phyloP scores from a whole-genome alignment of 2,329 filamentous ascomycete species.

The Anthostomella pinea region DNA sequence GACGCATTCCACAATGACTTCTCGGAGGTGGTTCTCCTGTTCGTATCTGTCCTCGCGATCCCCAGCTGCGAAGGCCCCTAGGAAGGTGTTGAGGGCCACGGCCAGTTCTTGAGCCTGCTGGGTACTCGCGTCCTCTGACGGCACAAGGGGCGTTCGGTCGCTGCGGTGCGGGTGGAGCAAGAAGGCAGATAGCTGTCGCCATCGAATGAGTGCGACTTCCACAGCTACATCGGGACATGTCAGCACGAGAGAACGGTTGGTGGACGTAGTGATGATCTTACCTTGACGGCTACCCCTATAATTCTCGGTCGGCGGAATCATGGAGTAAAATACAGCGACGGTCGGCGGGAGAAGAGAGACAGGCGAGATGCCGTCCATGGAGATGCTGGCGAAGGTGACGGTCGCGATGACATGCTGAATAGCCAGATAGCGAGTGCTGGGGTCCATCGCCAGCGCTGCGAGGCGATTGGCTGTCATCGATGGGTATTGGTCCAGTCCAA shows the following conservation, averaged over 20 bases:
- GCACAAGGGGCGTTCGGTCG: slow-evolving; percentile 34
- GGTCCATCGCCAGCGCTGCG: slow-evolving; percentile 31
- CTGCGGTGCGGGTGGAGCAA: slow-evolving; percentile 39
- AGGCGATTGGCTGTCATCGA: slow-evolving; percentile 14
- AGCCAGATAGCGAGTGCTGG: slow-evolving; percentile 30
- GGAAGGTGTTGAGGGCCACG: slow-evolving; percentile 32
- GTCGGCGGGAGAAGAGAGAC: slow-evolving; percentile 37
- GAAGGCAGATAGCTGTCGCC: slow-evolving; percentile 42
- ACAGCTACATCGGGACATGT: slow-evolving; percentile 18
- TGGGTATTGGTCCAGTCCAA: slow-evolving; percentile 25
- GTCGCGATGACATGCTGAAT: slow-evolving; percentile 39
- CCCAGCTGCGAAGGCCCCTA: slow-evolving; percentile 32
- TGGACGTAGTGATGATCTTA: slow-evolving; percentile 18
- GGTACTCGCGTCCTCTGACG: slow-evolving; percentile 26
- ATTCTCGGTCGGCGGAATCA: slow-evolving; percentile 28
- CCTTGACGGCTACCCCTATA: slow-evolving; percentile 27
- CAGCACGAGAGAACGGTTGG: neutral
- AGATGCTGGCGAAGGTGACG: slow-evolving; percentile 34
- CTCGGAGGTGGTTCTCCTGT: slow-evolving; percentile 38
- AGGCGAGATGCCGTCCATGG: slow-evolving; percentile 24
- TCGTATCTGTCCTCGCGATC: slow-evolving; percentile 27
- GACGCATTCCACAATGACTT: slow-evolving; percentile 38
- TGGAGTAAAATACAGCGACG: slow-evolving; percentile 30
- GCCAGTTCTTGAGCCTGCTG: slow-evolving; percentile 33
- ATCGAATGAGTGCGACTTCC: slow-evolving; percentile 36